These are phyloP conservation scores for Shiraia sp. DNA, from an alignment of 2,329 filamentous ascomycete species.

Conservation along the genomic window DNA sequence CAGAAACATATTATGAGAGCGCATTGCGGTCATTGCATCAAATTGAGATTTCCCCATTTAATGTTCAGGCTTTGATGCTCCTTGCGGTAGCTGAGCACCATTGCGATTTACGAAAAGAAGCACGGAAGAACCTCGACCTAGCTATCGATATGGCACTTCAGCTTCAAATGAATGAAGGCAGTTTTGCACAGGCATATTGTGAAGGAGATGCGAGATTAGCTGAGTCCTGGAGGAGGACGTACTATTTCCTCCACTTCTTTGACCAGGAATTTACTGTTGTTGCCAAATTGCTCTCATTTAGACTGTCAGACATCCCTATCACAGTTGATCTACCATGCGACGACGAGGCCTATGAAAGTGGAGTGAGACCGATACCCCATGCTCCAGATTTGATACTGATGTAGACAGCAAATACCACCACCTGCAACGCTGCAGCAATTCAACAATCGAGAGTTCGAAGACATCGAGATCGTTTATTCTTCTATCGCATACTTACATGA, in stretches of 20 bases:
- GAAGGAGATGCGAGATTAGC: conserved; percentile 68
- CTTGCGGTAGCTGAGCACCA: conserved; percentile 78
- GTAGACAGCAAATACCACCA: conserved; percentile 28
- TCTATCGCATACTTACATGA: conserved; percentile 83
- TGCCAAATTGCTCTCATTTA: conserved; percentile 67
- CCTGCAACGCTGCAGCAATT: conserved; percentile 68
- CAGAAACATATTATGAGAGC: conserved; percentile 25
- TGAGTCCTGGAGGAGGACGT: conserved; percentile 83
- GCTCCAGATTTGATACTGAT: background rate
- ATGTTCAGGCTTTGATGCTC: conserved; percentile 76
- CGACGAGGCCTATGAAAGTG: conserved; percentile 64
- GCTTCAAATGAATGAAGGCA: conserved; percentile 71
- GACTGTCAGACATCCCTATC: conserved; percentile 64
- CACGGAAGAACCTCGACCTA: conserved; percentile 67
- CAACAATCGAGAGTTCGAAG: conserved; percentile 71
- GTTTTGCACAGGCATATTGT: conserved; percentile 67
- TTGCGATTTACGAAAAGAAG: conserved; percentile 69
- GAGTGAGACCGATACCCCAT: conserved; percentile 22
- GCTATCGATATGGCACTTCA: conserved; percentile 73
- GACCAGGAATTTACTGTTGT: conserved; percentile 82
- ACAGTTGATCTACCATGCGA: conserved; percentile 78
- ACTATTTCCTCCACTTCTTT: conserved; percentile 78
- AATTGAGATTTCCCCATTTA: conserved; percentile 48
- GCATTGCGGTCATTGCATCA: conserved; percentile 19
- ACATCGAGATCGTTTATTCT: conserved; percentile 72